Base-by-base conservation (phyloP, 2,329 filamentous ascomycete species). In the Curvularia sp. region DNA sequence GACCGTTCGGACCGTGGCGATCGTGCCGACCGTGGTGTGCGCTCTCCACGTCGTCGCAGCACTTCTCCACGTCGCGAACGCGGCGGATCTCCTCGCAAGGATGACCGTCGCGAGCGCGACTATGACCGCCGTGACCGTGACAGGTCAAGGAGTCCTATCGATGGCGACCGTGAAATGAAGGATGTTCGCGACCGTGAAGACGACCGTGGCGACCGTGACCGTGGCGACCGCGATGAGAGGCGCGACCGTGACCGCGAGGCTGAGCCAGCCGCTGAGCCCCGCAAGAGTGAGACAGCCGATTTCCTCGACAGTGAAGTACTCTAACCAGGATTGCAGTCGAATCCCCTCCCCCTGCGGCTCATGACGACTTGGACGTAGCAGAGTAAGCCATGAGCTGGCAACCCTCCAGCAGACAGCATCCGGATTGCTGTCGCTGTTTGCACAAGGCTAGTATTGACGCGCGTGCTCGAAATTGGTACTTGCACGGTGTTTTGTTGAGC, bases 341-440 rank as follows among this genome's bases (percentile, higher is more conserved):
- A 68, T 92, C 91, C 71, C 90, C 92, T 67, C 87, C 91, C 63
- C 89, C 91, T 7, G 56, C 66, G 64, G 89, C 88, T 70, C 92
- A 97, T 74, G 95, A 99, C 78, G 95, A 99, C 75, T 86, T 98
- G 76, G 95, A 99, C 78, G 93, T 95, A 74, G 94, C 93, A 73
- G 95, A 98, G 81, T 88, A 77, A 64, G 63, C 21, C 21, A 51
- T 55, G 43, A 53, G 46, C 49, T 65, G 64, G 59, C 55, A 36
- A 60, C 57, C 59, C 60, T 53, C 45, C 55, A 49, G 55, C 21
- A 54, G 41, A 52, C 61, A 63, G 56, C 43, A 25, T 48, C 49
- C 28, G 51, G 46, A 28, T 53, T 64, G 54, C 56, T 21, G 55
- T 46, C 56, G 49, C 55, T 59, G 59, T 68, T 52, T 65, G 50